Percentiles rank a stretch among this genome's conserved stretches.
These are phyloP conservation scores for Leccinellum luteum DNA, from an alignment of 768 basidiomycete genomes.

Conservation along the genomic window DNA sequence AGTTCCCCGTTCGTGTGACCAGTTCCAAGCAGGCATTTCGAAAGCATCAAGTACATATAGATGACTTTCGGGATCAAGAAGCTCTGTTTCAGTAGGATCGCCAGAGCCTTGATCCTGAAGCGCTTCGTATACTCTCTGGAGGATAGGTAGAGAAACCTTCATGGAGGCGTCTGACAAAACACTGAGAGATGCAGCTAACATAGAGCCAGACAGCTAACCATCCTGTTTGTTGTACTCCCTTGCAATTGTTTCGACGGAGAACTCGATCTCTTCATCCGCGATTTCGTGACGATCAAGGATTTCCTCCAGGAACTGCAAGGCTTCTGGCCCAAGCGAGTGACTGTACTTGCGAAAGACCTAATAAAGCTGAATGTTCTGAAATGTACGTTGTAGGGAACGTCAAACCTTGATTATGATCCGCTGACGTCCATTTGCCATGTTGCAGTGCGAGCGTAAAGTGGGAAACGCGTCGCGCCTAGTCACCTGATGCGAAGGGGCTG, in stretches of 20 bases:
- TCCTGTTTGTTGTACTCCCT: slow-evolving; percentile 90
- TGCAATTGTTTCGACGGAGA: slow-evolving; percentile 75
- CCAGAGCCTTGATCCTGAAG: slow-evolving; percentile 63
- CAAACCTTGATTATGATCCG: slow-evolving; percentile 44
- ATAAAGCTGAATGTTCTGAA: neutral
- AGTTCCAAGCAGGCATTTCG: slow-evolving; percentile 94
- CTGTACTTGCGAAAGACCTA: slow-evolving; percentile 88
- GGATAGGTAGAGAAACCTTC: slow-evolving; percentile 71
- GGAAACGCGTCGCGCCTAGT: neutral
- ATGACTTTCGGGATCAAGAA: slow-evolving; percentile 78
- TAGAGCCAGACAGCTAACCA: slow-evolving; percentile 42
- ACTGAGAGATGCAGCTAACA: neutral
- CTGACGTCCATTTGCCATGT: slow-evolving; percentile 40
- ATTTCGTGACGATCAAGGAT: slow-evolving; percentile 74
- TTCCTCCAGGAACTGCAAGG: slow-evolving; percentile 65
- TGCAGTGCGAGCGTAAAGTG: neutral
- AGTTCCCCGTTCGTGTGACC: slow-evolving; percentile 80
- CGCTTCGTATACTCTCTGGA: slow-evolving; percentile 70
- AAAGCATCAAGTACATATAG: slow-evolving; percentile 85
- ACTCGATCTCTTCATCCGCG: slow-evolving; percentile 63
- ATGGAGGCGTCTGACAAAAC: slow-evolving; percentile 64
- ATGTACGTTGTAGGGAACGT: neutral
- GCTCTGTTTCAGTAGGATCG: slow-evolving; percentile 49
- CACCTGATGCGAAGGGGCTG: slow-evolving; percentile 8
- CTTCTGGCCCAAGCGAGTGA: slow-evolving; percentile 81